These are phyloP conservation scores for Leccinum pellstonianum DNA, from an alignment of 768 basidiomycete species.

Conservation along the genomic window DNA sequence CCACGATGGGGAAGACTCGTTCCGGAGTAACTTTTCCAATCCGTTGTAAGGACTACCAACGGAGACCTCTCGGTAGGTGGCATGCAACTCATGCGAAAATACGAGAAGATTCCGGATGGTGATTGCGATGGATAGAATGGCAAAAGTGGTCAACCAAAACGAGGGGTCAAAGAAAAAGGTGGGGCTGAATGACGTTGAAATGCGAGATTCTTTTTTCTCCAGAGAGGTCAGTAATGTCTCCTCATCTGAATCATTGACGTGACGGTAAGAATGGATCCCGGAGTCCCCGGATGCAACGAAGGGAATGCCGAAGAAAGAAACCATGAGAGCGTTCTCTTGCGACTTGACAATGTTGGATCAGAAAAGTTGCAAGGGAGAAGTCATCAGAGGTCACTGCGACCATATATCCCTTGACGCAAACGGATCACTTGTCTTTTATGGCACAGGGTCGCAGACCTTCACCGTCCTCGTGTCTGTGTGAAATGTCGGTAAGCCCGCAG, in stretches of 20 bases:
- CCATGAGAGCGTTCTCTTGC: constrained; percentile 5
- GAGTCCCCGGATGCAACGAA: neutral
- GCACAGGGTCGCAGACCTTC: neutral
- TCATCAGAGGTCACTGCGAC: neutral
- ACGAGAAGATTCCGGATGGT: constrained; percentile 23
- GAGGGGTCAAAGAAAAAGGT: constrained; percentile 12
- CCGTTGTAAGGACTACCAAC: constrained; percentile 24
- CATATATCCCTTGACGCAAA: constrained; percentile 9
- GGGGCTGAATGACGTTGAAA: neutral
- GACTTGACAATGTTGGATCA: neutral
- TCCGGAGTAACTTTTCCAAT: constrained; percentile 23
- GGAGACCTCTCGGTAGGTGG: constrained; percentile 9
- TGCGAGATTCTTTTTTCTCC: neutral
- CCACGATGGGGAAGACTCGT: constrained; percentile 30
- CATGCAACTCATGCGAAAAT: constrained; percentile 3
- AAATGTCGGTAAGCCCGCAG: neutral
- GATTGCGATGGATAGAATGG: constrained; percentile 17
- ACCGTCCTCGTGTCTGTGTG: constrained; percentile 8
- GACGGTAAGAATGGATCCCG: constrained; percentile 10
- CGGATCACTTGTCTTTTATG: neutral
- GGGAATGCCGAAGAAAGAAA: neutral
- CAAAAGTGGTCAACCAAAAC: constrained; percentile 20
- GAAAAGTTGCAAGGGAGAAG: neutral
- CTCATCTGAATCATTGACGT: constrained; percentile 17
- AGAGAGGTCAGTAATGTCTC: constrained; percentile 11